phyloP scores from a whole-genome alignment of 225 moss, liverwort and hornwort species.

The Neckera pumila region DNA sequence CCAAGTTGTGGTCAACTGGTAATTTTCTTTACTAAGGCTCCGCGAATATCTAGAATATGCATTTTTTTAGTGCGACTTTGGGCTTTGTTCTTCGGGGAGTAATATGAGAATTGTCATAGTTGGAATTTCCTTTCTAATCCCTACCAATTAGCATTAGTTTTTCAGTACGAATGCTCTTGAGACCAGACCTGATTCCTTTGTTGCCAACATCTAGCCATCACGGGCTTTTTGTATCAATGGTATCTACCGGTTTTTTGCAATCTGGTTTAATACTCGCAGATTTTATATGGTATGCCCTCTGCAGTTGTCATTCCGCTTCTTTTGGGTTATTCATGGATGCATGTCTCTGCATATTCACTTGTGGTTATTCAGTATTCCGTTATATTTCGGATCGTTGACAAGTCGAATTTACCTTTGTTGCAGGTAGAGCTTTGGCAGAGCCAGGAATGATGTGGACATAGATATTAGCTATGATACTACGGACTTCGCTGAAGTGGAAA shows the following conservation, averaged over 20 bases:
- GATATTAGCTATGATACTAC: not conserved
- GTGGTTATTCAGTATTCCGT: not conserved
- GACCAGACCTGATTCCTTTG: not conserved
- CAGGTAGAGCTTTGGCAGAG: constrained; percentile 7
- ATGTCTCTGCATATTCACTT: not conserved
- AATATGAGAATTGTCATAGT: not conserved
- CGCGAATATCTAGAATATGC: not conserved
- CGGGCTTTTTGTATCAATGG: not conserved
- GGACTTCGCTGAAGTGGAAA: not conserved
- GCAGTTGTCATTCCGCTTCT: not conserved
- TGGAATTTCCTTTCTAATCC: not conserved
- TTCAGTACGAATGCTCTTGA: not conserved
- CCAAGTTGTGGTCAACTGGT: not conserved
- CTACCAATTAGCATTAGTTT: not conserved
- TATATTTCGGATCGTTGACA: not conserved
- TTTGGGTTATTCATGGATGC: not conserved
- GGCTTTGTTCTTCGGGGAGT: not conserved
- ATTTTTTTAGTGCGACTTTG: not conserved
- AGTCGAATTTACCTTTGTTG: constrained; percentile 5
- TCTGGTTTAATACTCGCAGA: not conserved
- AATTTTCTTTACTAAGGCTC: constrained; percentile 2
- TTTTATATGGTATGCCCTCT: not conserved
- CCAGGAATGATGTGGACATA: not conserved
- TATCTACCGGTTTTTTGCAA: not conserved
- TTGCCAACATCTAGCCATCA: not conserved